Evolutionary conservation across 1,284 basidiomycete genomes (phyloP).

Genomic region (Rhodotorula sp.): DNA sequence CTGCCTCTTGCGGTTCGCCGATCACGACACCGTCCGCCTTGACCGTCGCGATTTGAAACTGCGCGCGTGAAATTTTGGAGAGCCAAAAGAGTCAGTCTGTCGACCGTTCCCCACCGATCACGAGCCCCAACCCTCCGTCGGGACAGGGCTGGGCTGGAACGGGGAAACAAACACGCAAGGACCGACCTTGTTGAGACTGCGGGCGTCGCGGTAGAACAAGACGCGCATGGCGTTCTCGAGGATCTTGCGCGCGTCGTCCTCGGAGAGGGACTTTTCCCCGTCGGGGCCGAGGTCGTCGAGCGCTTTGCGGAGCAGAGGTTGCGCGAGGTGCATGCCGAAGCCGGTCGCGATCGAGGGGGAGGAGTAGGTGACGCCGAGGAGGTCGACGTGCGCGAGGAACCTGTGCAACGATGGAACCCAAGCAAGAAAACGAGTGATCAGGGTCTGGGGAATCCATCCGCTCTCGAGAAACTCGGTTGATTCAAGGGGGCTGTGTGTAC

Average conservation of each 20-base stretch:
- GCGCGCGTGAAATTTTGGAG: conserved; percentile 2
- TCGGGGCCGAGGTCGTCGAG: conserved; percentile 60
- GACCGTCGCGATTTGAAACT: conserved; percentile 95
- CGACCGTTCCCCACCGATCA: no score
- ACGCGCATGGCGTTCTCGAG: conserved; percentile 88
- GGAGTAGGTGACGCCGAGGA: conserved; percentile 94
- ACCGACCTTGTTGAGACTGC: conserved; percentile 87
- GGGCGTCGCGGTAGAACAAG: conserved; percentile 93
- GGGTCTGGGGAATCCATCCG: neutral
- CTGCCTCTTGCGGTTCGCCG: conserved; percentile 71
- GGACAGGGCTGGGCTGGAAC: no score
- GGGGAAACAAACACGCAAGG: neutral
- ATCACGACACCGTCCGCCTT: conserved; percentile 73
- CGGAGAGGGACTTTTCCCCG: conserved; percentile 68
- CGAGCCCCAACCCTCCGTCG: no score
- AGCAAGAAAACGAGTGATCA: neutral
- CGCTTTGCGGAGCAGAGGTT: conserved; percentile 85
- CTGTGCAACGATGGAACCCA: no score
- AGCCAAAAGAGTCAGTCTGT: no score
- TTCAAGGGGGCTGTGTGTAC: neutral
- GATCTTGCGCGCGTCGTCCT: conserved; percentile 75
- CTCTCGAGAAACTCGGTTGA: neutral
- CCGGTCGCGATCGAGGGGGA: conserved; percentile 95
- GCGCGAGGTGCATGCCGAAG: conserved; percentile 91
- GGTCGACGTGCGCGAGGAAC: conserved; percentile 91